These are phyloP conservation scores for Cyanophora paradoxa DNA, from an alignment of 78 protist species.

Conservation along the genomic window DNA sequence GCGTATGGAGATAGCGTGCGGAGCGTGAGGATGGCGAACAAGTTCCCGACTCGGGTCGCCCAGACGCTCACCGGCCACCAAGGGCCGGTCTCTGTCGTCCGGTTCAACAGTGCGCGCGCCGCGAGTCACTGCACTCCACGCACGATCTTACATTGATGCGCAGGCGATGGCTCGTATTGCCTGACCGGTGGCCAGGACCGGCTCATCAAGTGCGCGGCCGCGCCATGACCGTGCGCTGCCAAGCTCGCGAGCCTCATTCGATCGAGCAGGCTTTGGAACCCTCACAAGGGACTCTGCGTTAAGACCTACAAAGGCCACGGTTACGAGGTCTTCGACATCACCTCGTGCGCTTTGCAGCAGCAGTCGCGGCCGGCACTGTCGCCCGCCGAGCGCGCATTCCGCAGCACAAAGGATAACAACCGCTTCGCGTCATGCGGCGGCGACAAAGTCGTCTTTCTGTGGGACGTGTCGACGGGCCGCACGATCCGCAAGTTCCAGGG, in stretches of 20 bases:
- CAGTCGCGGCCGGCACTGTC: too few relatives aligned
- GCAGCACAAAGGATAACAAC: background rate
- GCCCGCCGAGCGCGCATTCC: too few relatives aligned
- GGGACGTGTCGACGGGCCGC: constrained; percentile 8
- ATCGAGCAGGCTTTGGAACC: constrained; percentile 49
- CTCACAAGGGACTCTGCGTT: constrained; percentile 7
- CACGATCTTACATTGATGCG: too few relatives aligned
- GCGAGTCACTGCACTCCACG: too few relatives aligned
- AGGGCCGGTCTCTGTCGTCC: background rate
- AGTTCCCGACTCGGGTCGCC: too few relatives aligned
- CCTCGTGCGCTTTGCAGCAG: too few relatives aligned
- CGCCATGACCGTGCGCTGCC: too few relatives aligned
- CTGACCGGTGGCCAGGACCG: constrained; percentile 15
- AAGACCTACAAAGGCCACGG: constrained; percentile 33
- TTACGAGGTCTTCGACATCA: background rate
- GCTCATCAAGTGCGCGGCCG: too few relatives aligned
- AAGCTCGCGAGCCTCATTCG: too few relatives aligned
- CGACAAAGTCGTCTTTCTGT: background rate
- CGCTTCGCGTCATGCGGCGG: background rate
- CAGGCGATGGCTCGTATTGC: constrained; percentile 16
- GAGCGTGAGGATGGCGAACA: too few relatives aligned
- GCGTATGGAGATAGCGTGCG: too few relatives aligned
- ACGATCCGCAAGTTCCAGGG: background rate
- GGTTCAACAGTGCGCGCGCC: constrained; percentile 2
- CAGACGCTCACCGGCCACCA: too few relatives aligned